Percentiles rank a stretch among this genome's conserved stretches.
Evolutionary conservation across 2,329 filamentous ascomycete genomes (phyloP).

Genomic region (Leptosphaerulina australis): DNA sequence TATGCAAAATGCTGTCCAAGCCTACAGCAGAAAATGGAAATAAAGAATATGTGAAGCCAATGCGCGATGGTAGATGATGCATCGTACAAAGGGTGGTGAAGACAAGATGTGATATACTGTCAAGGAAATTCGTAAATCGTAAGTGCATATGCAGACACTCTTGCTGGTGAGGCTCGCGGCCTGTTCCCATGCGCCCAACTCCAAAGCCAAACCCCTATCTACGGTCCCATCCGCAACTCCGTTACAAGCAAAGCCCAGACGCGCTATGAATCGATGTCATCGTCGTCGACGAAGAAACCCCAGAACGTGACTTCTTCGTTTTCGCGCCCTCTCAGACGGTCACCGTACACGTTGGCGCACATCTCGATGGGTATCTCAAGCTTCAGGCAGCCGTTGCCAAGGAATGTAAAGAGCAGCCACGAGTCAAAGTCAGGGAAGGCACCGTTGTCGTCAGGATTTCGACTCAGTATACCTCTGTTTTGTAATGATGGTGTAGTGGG

Average conservation of each 20-base stretch:
- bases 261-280: slow-evolving; percentile 31
- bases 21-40: slow-evolving; percentile 21
- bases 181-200: slow-evolving; percentile 39
- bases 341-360: slow-evolving; percentile 46
- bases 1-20: slow-evolving; percentile 32
- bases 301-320: slow-evolving; percentile 46
- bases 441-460: slow-evolving; percentile 38
- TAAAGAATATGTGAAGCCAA: slow-evolving; percentile 17
- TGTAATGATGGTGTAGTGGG: slow-evolving; percentile 40
- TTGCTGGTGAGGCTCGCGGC: slow-evolving; percentile 23
- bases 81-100: slow-evolving; percentile 13
- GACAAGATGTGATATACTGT: slow-evolving; percentile 21
- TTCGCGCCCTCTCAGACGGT: slow-evolving; percentile 37
- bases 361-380: slow-evolving; percentile 47
- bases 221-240: slow-evolving; percentile 31
- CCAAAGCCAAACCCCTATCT: slow-evolving; percentile 39
- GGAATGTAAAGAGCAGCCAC: slow-evolving; percentile 47
- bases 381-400: slow-evolving; percentile 44
- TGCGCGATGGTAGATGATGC: slow-evolving; percentile 16
- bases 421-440: slow-evolving; percentile 45
- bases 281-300: slow-evolving; percentile 46
- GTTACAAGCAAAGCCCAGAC: slow-evolving; percentile 26
- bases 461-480: slow-evolving; percentile 43
- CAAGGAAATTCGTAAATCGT: slow-evolving; percentile 45
- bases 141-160: slow-evolving; percentile 37